phyloP scores from a whole-genome alignment of 257 asterid species.

The Nicotiana undulata region DNA sequence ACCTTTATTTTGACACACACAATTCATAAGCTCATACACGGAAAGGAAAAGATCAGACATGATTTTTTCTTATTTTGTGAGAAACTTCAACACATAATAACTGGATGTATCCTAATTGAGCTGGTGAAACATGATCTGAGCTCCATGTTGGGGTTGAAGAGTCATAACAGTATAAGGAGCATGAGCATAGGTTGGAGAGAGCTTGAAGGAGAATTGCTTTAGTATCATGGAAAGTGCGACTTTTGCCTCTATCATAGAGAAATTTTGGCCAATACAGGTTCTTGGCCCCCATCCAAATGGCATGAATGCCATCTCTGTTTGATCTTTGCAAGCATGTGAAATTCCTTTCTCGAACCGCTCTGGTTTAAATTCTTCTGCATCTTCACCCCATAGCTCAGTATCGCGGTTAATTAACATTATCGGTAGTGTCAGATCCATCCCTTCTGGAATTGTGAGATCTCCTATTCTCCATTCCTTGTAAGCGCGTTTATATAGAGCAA shows the following conservation, averaged over 20 bases:
- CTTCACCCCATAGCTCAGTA: conserved; percentile 49
- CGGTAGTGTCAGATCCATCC: conserved; percentile 34
- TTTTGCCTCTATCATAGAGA: conserved; percentile 43
- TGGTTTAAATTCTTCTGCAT: conserved; percentile 44
- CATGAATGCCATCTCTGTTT: conserved; percentile 27
- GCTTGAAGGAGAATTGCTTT: conserved; percentile 32
- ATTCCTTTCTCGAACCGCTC: conserved; percentile 42
- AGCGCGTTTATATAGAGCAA: conserved; percentile 28
- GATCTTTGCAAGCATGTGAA: conserved; percentile 38
- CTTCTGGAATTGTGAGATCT: conserved; percentile 29
- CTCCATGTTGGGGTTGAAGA: conserved; percentile 60
- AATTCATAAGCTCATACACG: neutral
- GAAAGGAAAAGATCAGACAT: neutral
- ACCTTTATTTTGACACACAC: neutral
- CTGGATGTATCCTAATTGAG: conserved; percentile 5
- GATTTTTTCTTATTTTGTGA: neutral
- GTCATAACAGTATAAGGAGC: conserved; percentile 45
- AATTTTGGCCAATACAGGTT: conserved; percentile 48
- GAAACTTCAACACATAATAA: neutral
- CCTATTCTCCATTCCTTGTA: conserved; percentile 33
- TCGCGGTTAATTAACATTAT: conserved; percentile 36
- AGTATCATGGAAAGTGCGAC: conserved; percentile 37
- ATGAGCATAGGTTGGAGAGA: conserved; percentile 46
- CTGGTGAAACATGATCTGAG: conserved; percentile 23
- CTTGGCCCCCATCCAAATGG: conserved; percentile 61